Percentiles rank a stretch among this genome's conserved stretches.
phyloP scores from a whole-genome alignment of 306 rosid species.

The Fragaria vesca region DNA sequence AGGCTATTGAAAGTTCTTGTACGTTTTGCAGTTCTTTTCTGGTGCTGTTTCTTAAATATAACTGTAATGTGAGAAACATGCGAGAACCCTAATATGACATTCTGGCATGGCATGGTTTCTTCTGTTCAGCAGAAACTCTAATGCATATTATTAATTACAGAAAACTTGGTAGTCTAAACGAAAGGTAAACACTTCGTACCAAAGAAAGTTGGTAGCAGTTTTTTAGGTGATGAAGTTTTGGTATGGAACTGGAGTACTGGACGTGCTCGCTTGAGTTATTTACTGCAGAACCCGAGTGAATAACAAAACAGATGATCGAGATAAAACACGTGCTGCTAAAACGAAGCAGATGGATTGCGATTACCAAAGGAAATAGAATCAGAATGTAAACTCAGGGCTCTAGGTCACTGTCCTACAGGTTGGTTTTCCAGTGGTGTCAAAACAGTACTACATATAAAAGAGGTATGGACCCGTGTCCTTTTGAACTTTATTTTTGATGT shows the following conservation, averaged over 20 bases:
- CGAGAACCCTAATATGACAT: neutral
- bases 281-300: neutral
- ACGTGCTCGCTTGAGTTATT: neutral
- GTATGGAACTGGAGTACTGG: neutral
- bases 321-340: neutral
- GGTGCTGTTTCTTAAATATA: neutral
- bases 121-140: neutral
- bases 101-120: neutral
- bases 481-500: neutral
- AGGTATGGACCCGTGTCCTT: neutral
- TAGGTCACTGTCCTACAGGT: constrained; percentile 8
- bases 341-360: neutral
- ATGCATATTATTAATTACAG: neutral
- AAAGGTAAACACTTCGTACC: neutral
- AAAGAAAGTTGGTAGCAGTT: neutral
- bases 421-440: constrained; percentile 7
- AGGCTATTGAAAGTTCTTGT: neutral
- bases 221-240: constrained; percentile 1
- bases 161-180: neutral
- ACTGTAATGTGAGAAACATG: neutral
- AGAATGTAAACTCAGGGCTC: constrained; percentile 5
- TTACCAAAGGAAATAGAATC: neutral
- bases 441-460: neutral
- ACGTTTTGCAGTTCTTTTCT: neutral
- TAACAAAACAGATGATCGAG: neutral